Evolutionary conservation across 2,329 filamentous ascomycete species (phyloP), one percentile per base, ranked within the genome.

Genomic region (Trichoderma hamatum): DNA sequence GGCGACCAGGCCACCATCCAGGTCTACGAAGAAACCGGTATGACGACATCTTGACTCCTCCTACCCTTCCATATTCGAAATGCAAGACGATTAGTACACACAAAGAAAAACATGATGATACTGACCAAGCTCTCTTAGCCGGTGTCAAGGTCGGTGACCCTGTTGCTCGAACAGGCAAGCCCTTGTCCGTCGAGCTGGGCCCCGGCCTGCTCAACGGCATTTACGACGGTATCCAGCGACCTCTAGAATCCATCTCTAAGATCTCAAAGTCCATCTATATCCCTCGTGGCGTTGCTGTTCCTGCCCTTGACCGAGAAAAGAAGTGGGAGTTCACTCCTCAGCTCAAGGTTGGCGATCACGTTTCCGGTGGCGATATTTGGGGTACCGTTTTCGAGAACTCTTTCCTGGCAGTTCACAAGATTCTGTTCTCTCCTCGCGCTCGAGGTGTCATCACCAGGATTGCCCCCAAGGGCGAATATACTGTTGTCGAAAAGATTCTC

Each of bases 1-100:
- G 91, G 85, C 80, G 96, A 99, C 82, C 96, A 95, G 84, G 94
- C 94, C 75, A 97, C 94, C 61, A 96, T 99, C 75, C 96, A 99
- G 84, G 96, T 99, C 74, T 99, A 99, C 85, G 96, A 99, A 82
- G 96, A 99, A 84, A 99, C 96, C 75, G 93, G 94, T 96, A 87
- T 71, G 86, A 73, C 71, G 19, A 36, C 61, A 54, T n/a, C 1
- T 54, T 52, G 66, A 54, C 13, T 16, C 58, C 39, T 9, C 39
- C 21, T 61, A 6, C 36, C 24, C 14, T 21, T 13, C 14, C 30
- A 9, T 60, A 5, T 19, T 59, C 16, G 28, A 7, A 16, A 16
- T 14, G 14, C 52, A 64, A 58, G 51, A 21, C 54, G 11, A 59
- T 19, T 21, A 30, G 32, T 21, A 32, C 24, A n/a, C 21, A 26